These are phyloP conservation scores for Darksidea phi DNA, from an alignment of 495 filamentous ascomycete genomes.

Conservation along the genomic window DNA sequence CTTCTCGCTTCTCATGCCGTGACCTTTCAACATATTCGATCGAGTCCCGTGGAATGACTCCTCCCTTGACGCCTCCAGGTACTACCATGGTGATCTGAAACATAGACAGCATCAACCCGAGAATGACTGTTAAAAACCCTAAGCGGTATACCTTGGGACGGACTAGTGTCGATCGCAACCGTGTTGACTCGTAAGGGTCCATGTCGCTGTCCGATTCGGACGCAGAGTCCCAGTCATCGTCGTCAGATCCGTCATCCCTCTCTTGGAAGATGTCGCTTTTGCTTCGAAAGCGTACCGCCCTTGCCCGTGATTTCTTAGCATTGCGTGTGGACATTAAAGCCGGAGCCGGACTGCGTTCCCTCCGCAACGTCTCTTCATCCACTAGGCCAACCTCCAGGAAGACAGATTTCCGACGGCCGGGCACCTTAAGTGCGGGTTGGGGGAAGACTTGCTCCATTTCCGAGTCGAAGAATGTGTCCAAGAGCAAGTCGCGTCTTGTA, in stretches of 20 bases:
- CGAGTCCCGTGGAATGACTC: slow-evolving; percentile 34
- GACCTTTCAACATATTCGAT: slow-evolving; percentile 5
- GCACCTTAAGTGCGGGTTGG: slow-evolving; percentile 3
- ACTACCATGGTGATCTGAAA: slow-evolving; percentile 31
- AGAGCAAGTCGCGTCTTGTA: not conserved
- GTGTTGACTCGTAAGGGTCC: slow-evolving; percentile 7
- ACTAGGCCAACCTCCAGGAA: slow-evolving; percentile 31
- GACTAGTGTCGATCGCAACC: slow-evolving; percentile 2
- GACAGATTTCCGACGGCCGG: slow-evolving; percentile 27
- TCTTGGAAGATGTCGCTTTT: slow-evolving; percentile 32
- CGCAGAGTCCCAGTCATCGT: slow-evolving; percentile 17
- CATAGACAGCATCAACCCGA: slow-evolving; percentile 36
- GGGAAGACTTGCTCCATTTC: slow-evolving; percentile 25
- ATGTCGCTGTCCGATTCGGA: slow-evolving; percentile 10
- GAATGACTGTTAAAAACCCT: slow-evolving; percentile 31
- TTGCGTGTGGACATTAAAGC: slow-evolving; percentile 4
- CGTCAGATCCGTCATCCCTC: slow-evolving; percentile 18
- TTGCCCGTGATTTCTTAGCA: slow-evolving; percentile 8
- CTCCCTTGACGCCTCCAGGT: slow-evolving; percentile 35
- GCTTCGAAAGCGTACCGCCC: slow-evolving; percentile 39
- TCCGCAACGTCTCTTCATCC: slow-evolving; percentile 20
- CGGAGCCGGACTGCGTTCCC: slow-evolving; percentile 20
- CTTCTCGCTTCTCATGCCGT: slow-evolving; percentile 31
- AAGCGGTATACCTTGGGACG: slow-evolving; percentile 29
- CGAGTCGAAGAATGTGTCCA: not conserved